These are phyloP conservation scores for Bondarzewia mesenterica DNA, from an alignment of 1,284 basidiomycete genomes.

Conservation along the genomic window DNA sequence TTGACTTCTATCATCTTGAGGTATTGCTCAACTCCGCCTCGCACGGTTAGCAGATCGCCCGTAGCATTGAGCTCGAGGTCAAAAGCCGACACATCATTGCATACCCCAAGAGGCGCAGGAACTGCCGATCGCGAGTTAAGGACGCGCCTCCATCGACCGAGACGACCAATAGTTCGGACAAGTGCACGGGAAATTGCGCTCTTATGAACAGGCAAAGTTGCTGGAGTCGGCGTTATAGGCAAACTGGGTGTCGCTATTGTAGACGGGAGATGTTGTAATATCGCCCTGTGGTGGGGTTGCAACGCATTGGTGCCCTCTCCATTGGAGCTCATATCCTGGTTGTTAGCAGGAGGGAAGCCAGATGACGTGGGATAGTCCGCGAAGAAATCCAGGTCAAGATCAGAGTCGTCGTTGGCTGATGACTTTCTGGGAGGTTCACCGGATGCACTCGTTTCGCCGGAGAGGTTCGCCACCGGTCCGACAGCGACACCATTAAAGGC, in stretches of 20 bases:
- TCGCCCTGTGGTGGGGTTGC: slow-evolving; percentile 36
- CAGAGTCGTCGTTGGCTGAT: slow-evolving; percentile 50
- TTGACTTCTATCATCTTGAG: slow-evolving; percentile 44
- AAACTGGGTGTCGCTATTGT: slow-evolving; percentile 16
- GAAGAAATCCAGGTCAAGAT: slow-evolving; percentile 68
- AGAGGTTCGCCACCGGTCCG: too few relatives aligned
- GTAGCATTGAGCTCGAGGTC: slow-evolving; percentile 54
- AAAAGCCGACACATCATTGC: slow-evolving; percentile 55
- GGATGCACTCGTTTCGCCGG: slow-evolving; percentile 16
- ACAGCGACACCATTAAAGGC: slow-evolving; percentile 4
- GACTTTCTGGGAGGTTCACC: slow-evolving; percentile 15
- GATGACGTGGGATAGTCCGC: slow-evolving; percentile 29
- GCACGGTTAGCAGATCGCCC: slow-evolving; percentile 49
- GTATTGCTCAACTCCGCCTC: slow-evolving; percentile 60
- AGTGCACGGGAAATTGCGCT: slow-evolving; percentile 67
- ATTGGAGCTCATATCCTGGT: slow-evolving; percentile 10
- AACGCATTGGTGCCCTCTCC: slow-evolving; percentile 18
- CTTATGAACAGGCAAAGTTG: slow-evolving; percentile 47
- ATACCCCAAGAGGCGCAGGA: slow-evolving; percentile 32
- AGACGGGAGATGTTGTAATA: slow-evolving; percentile 26
- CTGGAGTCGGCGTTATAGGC: slow-evolving; percentile 30
- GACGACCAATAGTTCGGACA: slow-evolving; percentile 71
- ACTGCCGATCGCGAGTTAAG: slow-evolving; percentile 44
- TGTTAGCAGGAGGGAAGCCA: slow-evolving; percentile 5
- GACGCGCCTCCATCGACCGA: slow-evolving; percentile 78